Evolutionary conservation across 768 basidiomycete species (phyloP).

Genomic region (Lyophyllum decastes): DNA sequence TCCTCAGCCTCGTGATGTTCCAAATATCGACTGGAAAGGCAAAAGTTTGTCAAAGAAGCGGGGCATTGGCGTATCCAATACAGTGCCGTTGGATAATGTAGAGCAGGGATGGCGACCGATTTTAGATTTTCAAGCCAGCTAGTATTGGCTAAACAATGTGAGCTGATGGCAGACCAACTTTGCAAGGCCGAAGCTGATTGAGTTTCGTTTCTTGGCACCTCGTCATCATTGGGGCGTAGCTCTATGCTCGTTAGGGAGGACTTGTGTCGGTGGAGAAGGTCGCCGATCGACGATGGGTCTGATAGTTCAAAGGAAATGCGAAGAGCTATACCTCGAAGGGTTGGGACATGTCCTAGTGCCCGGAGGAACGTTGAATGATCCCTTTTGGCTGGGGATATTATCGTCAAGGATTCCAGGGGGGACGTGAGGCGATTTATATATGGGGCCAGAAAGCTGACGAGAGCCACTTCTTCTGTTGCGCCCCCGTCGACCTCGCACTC

Average conservation of each 20-base stretch:
- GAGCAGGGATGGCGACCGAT: slow-evolving; percentile 25
- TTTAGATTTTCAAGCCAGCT: slow-evolving; percentile 16
- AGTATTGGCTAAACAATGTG: slow-evolving; percentile 2
- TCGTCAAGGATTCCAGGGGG: slow-evolving; percentile 29
- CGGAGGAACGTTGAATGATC: slow-evolving; percentile 36
- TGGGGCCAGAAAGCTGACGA: slow-evolving; percentile 27
- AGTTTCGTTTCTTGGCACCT: background rate
- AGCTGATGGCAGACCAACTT: slow-evolving; percentile 8
- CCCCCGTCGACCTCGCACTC: background rate
- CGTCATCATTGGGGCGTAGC: slow-evolving; percentile 14
- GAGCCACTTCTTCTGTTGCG: slow-evolving; percentile 10
- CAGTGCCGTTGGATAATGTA: slow-evolving; percentile 18
- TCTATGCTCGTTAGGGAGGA: slow-evolving; percentile 22
- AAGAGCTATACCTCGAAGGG: slow-evolving; percentile 24
- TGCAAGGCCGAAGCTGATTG: background rate
- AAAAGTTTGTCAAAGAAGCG: slow-evolving; percentile 25
- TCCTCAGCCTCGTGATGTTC: slow-evolving; percentile 21
- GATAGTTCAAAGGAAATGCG: slow-evolving; percentile 27
- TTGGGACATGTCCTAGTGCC: slow-evolving; percentile 25
- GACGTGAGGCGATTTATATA: slow-evolving; percentile 29
- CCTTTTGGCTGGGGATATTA: slow-evolving; percentile 31
- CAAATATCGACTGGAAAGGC: slow-evolving; percentile 24
- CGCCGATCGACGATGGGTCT: slow-evolving; percentile 22
- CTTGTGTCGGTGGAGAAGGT: slow-evolving; percentile 21
- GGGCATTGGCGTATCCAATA: slow-evolving; percentile 24